phyloP scores from a whole-genome alignment of 23 red algal genomes.

The Gracilaria vermiculophylla region DNA sequence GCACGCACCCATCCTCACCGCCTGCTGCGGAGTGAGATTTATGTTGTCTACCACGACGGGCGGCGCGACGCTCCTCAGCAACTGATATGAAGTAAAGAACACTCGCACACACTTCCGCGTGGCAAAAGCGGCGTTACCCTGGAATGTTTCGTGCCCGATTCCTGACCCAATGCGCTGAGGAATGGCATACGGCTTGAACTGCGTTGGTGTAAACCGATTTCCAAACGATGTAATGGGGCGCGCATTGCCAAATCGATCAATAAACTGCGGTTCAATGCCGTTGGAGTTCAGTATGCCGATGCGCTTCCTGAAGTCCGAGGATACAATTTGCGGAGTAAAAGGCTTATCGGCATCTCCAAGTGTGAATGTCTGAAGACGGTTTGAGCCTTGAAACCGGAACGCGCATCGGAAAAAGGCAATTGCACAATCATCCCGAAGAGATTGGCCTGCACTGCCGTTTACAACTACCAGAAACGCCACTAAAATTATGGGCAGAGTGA shows the following conservation, averaged over 20 bases:
- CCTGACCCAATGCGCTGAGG: background rate
- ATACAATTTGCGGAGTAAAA: conserved; percentile 13
- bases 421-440: background rate
- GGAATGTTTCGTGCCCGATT: background rate
- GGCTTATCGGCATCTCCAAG: background rate
- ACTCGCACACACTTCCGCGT: background rate
- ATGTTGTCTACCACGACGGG: background rate
- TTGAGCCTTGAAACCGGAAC: background rate
- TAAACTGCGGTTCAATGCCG: background rate
- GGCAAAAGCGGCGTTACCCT: background rate
- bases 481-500: no score
- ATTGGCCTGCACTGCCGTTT: no score
- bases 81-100: background rate
- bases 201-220: background rate
- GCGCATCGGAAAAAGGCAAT: background rate
- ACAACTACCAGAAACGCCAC: no score
- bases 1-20: background rate
- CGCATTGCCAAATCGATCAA: background rate
- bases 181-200: conserved; percentile 18
- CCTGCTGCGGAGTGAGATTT: background rate
- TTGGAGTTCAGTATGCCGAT: background rate
- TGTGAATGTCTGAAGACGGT: background rate
- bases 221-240: background rate
- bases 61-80: background rate
- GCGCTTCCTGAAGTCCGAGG: background rate